Conservation (phyloP, 139 green algal genomes). For the Chlorella vulgaris region DNA sequence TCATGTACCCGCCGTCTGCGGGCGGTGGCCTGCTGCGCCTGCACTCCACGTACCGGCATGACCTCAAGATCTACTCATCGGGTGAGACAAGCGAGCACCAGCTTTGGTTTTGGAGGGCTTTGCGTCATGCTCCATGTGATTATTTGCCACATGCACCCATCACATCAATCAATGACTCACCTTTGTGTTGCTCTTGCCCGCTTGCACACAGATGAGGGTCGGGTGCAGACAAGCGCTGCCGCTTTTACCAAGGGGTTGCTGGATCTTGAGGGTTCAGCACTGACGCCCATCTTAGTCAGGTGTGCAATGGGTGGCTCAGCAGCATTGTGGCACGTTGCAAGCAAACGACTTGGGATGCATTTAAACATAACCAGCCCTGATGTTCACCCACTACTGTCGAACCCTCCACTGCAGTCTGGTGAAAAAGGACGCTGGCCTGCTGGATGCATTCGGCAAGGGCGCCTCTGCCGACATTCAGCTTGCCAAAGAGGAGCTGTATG, state of each 20-base stretch:
- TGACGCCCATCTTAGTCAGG: constrained; percentile 90
- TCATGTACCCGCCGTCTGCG: constrained; percentile 92
- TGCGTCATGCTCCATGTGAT: too few relatives aligned
- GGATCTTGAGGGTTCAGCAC: constrained; percentile 91
- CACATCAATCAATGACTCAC: not conserved
- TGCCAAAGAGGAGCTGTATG: constrained; percentile 80
- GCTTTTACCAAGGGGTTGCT: constrained; percentile 92
- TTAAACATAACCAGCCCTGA: too few relatives aligned
- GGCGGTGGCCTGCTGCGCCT: constrained; percentile 93
- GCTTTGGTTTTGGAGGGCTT: too few relatives aligned
- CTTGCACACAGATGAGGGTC: constrained; percentile 46
- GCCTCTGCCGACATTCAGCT: constrained; percentile 79
- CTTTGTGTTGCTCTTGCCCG: not conserved
- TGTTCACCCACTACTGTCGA: too few relatives aligned
- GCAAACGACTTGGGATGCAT: not conserved
- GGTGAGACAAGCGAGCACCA: constrained; percentile 66
- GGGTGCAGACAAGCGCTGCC: constrained; percentile 90
- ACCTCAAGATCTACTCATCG: constrained; percentile 99
- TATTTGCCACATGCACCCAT: too few relatives aligned
- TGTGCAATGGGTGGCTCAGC: not conserved
- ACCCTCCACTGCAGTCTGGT: constrained; percentile 69
- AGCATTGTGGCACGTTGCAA: too few relatives aligned
- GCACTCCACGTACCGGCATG: constrained; percentile 98
- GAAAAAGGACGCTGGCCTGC: constrained; percentile 93
- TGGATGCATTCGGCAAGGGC: constrained; percentile 91